Conservation (phyloP, 106 monocot species). For the Apostasia ramifera region DNA sequence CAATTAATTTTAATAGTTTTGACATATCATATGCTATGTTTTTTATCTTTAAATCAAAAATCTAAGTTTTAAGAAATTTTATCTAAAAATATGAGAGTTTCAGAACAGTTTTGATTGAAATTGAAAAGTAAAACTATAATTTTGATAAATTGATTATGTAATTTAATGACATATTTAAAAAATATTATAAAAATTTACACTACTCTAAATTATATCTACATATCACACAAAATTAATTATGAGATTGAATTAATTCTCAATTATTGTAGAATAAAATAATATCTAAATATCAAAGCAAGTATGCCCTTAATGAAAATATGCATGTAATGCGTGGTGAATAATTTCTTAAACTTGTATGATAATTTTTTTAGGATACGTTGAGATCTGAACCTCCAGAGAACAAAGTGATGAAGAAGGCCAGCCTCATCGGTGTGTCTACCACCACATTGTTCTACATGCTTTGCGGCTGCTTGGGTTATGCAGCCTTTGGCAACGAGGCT, state of each 20-base stretch:
- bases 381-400: slow-evolving; percentile 64
- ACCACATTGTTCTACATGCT: slow-evolving; percentile 58
- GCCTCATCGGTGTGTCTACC: slow-evolving; percentile 36
- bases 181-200: background rate
- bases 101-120: no score
- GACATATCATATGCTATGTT: background rate
- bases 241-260: background rate
- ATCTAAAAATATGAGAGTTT: background rate
- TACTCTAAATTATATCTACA: background rate
- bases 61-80: no score
- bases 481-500: slow-evolving; percentile 46
- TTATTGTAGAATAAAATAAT: background rate
- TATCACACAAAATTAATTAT: background rate
- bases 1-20: background rate
- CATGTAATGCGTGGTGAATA: background rate
- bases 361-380: slow-evolving; percentile 42
- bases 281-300: background rate
- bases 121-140: no score
- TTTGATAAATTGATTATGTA: no score
- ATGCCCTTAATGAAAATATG: background rate
- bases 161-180: no score
- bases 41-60: no score
- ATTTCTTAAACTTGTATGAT: background rate
- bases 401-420: slow-evolving; percentile 64
- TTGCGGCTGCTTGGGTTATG: slow-evolving; percentile 52